A percentile compares a stretch with the other conserved stretches of the same genome.
These are phyloP conservation scores for Acrocalymma vagum DNA, from an alignment of 2,329 filamentous ascomycete genomes.

Conservation along the genomic window DNA sequence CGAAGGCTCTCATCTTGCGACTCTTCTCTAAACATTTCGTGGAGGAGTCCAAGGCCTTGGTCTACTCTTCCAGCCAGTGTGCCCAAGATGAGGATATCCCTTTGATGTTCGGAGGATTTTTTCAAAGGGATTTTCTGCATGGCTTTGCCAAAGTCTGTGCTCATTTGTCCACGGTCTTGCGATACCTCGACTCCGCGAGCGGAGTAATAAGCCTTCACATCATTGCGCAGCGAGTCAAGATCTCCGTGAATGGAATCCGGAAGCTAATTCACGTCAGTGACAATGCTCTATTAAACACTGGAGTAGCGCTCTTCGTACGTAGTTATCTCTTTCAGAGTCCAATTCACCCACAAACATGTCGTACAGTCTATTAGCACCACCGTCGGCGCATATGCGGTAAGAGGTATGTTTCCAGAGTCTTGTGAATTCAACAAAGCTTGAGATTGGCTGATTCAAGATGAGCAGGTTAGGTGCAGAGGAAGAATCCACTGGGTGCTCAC, in stretches of 20 bases:
- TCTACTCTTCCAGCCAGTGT: conserved; percentile 91
- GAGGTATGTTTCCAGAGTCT: conserved; percentile 62
- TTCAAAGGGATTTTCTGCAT: conserved; percentile 65
- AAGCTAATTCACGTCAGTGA: conserved; percentile 32
- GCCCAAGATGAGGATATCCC: conserved; percentile 80
- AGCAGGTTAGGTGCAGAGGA: conserved; percentile 43
- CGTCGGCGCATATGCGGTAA: conserved; percentile 84
- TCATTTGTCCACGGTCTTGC: conserved; percentile 80
- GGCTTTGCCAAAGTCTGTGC: conserved; percentile 89
- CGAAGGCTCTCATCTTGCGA: conserved; percentile 50
- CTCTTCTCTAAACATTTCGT: conserved; percentile 75
- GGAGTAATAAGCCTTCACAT: conserved; percentile 73
- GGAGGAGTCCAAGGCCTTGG: conserved; percentile 87
- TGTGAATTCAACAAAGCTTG: conserved; percentile 59
- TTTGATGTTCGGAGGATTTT: conserved; percentile 47
- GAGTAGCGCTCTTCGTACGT: conserved; percentile 31
- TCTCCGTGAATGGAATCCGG: conserved; percentile 82
- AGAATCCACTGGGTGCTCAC: conserved; percentile 22
- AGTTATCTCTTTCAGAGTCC: conserved; percentile 30
- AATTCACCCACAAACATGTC: conserved; percentile 52
- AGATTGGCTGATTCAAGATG: conserved; percentile 56
- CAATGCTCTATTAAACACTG: conserved; percentile 15
- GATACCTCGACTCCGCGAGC: conserved; percentile 68
- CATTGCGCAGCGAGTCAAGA: conserved; percentile 79
- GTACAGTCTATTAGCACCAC: conserved; percentile 82